Percentiles rank a stretch among this genome's conserved stretches.
These are phyloP conservation scores for Colletotrichum nymphaeae DNA, from an alignment of 2,329 filamentous ascomycete species.

Conservation along the genomic window DNA sequence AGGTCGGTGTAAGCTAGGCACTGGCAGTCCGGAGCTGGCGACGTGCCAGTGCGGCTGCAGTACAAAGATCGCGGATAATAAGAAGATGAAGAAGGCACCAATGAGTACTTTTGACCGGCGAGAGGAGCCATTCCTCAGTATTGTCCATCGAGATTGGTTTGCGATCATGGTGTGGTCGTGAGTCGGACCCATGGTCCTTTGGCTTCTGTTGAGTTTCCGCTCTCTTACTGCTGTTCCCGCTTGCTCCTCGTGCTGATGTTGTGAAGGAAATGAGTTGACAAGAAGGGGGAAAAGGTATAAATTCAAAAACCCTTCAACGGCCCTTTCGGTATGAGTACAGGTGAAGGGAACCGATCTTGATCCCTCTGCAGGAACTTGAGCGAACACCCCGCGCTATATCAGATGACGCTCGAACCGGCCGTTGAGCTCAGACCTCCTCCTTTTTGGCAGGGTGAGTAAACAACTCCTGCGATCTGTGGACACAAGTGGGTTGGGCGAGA, in stretches of 20 bases:
- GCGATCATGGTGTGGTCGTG: constrained; percentile 6
- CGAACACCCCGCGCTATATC: constrained; percentile 25
- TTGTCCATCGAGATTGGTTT: constrained; percentile 8
- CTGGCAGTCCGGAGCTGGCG: neutral
- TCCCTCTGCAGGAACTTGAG: neutral
- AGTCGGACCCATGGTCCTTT: constrained; percentile 21
- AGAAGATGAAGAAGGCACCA: constrained; percentile 14
- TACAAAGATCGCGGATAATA: constrained; percentile 12
- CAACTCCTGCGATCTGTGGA: neutral
- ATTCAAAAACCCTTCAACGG: neutral
- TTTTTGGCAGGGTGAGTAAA: neutral
- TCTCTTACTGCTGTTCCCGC: neutral
- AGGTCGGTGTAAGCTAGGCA: neutral
- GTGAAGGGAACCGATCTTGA: too few relatives aligned
- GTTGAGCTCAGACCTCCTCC: constrained; percentile 18
- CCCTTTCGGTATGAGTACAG: neutral
- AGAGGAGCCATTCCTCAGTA: constrained; percentile 4
- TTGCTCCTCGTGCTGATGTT: neutral
- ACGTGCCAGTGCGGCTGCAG: constrained; percentile 18
- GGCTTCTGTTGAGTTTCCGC: neutral
- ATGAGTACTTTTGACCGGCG: constrained; percentile 14
- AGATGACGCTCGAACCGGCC: constrained; percentile 24
- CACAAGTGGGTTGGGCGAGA: neutral
- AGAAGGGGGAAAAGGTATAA: neutral
- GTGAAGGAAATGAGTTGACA: too few relatives aligned